Base-by-base conservation (phyloP, 331 rosid genomes). In the Stylosanthes scabra region DNA sequence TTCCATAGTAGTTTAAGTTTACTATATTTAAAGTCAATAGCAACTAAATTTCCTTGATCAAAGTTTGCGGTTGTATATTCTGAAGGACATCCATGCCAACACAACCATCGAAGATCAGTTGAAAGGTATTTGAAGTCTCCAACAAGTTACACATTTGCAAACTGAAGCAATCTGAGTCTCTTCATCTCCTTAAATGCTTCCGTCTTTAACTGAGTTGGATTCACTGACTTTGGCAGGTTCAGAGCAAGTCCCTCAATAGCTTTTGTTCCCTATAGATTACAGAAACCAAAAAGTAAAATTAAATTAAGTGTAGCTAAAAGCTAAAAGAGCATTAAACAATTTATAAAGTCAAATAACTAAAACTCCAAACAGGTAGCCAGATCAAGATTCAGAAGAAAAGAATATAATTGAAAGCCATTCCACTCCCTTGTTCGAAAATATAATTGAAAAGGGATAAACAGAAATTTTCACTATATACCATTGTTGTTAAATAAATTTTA, bases 31-130 rank as follows among this genome's bases (percentile, higher is more conserved):
- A 73, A 39, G 12, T 73, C 70, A 2, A 73, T 62, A 13, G 70
- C 65, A 39, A 73, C 63, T 47, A 73, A 14, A 62, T 39, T 62
- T 39, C 28, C 45, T 64, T 25, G 74, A 63, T 31, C 11, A 6
- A 78, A 63, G 54, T 63, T 63, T 56, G 29, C 2, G 1, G 82
- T 71, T 13, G 47, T 55, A 31, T 2, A 70, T 34, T 3, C 9
- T 31, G 57, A 63, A 70, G 67, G 55, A 56, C 57, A 78, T 45
- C 55, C 66, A 9, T 44, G 46, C 82, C 82, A 78, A 14, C 56
- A 28, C 25, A 72, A 2, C 77, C 69, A 72, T 60, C 40, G 63
- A 3, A 72, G 5, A 47, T 59, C n/a, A 14, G 16, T 31, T 6
- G 76, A 16, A 59, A 71, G 59, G 9, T 59, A 1, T 11, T 47